A percentile compares a stretch with the other conserved stretches of the same genome.
Evolutionary conservation across 805 yeast species (phyloP).

Genomic region (Lipomyces starkeyi): DNA sequence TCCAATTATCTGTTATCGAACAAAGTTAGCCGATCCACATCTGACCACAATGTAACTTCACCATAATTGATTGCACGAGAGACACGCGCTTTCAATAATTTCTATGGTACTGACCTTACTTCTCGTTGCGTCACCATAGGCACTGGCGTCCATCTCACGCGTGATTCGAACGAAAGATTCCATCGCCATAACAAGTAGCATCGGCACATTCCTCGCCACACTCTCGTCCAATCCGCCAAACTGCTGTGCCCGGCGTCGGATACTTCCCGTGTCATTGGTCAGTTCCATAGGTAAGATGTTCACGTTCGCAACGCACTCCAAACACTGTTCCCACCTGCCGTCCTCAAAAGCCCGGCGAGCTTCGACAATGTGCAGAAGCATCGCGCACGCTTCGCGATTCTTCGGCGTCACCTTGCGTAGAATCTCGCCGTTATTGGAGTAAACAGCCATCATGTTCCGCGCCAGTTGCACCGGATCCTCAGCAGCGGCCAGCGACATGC

Average conservation of each 20-base stretch:
- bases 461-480: constrained; percentile 50
- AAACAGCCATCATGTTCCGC: constrained; percentile 47
- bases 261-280: constrained; percentile 55
- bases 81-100: neutral
- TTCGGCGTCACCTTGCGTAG: constrained; percentile 59
- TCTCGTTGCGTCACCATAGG: constrained; percentile 36
- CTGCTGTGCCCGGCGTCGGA: constrained; percentile 73
- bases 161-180: constrained; percentile 65
- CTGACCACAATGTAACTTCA: neutral
- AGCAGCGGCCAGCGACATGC: constrained; percentile 44
- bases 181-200: constrained; percentile 80
- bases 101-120: constrained; percentile 43
- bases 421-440: constrained; percentile 63
- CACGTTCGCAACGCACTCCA: constrained; percentile 60
- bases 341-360: constrained; percentile 65
- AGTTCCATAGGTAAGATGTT: constrained; percentile 68
- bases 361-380: constrained; percentile 67
- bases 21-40: constrained; percentile 3
- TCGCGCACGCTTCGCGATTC: constrained; percentile 68
- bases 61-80: neutral
- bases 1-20: constrained; percentile 53
- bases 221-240: constrained; percentile 68
- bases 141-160: constrained; percentile 47
- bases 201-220: constrained; percentile 79
- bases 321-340: constrained; percentile 63